phyloP scores from a whole-genome alignment of 2,329 filamentous ascomycete species.

The Alternaria arbusti region DNA sequence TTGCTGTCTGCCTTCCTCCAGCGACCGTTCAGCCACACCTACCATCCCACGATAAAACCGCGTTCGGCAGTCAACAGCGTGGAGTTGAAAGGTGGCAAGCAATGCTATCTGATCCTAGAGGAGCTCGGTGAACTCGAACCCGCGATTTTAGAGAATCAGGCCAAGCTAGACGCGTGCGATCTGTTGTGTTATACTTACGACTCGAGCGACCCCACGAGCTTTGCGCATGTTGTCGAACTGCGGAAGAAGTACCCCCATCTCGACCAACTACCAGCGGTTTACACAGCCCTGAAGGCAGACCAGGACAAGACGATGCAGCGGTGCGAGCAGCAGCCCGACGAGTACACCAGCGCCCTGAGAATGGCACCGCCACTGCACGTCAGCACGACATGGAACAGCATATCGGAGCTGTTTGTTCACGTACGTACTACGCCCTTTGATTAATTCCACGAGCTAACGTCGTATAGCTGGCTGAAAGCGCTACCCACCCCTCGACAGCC shows the following conservation, averaged over 20 bases:
- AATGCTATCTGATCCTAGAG: slow-evolving; percentile 94
- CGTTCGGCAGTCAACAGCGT: slow-evolving; percentile 94
- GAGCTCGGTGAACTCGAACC: slow-evolving; percentile 96
- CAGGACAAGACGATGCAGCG: slow-evolving; percentile 96
- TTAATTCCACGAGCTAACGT: slow-evolving; percentile 20
- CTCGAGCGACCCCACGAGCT: slow-evolving; percentile 94
- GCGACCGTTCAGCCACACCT: slow-evolving; percentile 80
- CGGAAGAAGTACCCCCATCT: slow-evolving; percentile 81
- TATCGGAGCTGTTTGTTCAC: slow-evolving; percentile 89
- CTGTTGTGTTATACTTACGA: slow-evolving; percentile 96
- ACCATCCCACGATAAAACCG: slow-evolving; percentile 94
- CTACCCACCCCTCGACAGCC: slow-evolving; percentile 84
- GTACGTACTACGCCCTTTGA: slow-evolving; percentile 45
- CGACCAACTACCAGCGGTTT: slow-evolving; percentile 88
- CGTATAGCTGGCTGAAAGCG: slow-evolving; percentile 78
- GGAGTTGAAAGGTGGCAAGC: slow-evolving; percentile 92
- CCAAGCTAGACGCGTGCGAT: slow-evolving; percentile 90
- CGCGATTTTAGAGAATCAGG: slow-evolving; percentile 89
- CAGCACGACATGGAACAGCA: slow-evolving; percentile 91
- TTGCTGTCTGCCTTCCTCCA: slow-evolving; percentile 91
- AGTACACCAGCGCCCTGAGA: slow-evolving; percentile 82
- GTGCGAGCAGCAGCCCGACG: slow-evolving; percentile 84
- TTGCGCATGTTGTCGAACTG: slow-evolving; percentile 85
- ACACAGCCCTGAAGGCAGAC: slow-evolving; percentile 93
- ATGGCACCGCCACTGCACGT: slow-evolving; percentile 94